These are phyloP conservation scores for Amylocarpus encephaloides DNA, from an alignment of 2,329 filamentous ascomycete genomes.

Conservation along the genomic window DNA sequence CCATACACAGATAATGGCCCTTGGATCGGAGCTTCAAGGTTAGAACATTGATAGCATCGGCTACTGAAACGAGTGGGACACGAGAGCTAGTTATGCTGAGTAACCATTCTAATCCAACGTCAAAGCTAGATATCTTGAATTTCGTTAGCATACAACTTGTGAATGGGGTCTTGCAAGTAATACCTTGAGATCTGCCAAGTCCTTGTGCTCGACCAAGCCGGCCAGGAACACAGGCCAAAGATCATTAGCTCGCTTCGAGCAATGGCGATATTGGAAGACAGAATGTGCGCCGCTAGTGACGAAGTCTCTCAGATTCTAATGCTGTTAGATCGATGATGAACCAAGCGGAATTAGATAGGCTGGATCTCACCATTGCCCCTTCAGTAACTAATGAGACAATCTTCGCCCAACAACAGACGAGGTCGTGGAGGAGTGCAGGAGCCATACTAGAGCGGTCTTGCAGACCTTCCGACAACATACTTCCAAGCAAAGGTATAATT, in stretches of 20 bases:
- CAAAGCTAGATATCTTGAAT: constrained; percentile 33
- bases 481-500: constrained; percentile 13
- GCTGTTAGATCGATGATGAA: constrained; percentile 39
- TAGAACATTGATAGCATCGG: constrained; percentile 36
- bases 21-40: constrained; percentile 3
- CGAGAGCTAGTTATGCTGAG: constrained; percentile 46
- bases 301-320: constrained; percentile 24
- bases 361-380: constrained; percentile 15
- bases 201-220: constrained; percentile 40
- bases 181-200: constrained; percentile 37
- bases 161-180: neutral
- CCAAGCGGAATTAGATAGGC: constrained; percentile 33
- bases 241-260: constrained; percentile 41
- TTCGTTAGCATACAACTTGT: constrained; percentile 3
- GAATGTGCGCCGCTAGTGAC: constrained; percentile 20
- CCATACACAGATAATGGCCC: constrained; percentile 21
- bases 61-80: constrained; percentile 42
- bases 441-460: constrained; percentile 3
- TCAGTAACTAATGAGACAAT: constrained; percentile 18
- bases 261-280: constrained; percentile 33
- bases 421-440: constrained; percentile 5
- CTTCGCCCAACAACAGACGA: constrained; percentile 18
- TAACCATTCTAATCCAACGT: constrained; percentile 47
- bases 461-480: constrained; percentile 12
- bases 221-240: constrained; percentile 48